Evolutionary conservation across 1,284 basidiomycete genomes (phyloP), one percentile per base, ranked within the genome.

Genomic region (Porogramme epimiltina): DNA sequence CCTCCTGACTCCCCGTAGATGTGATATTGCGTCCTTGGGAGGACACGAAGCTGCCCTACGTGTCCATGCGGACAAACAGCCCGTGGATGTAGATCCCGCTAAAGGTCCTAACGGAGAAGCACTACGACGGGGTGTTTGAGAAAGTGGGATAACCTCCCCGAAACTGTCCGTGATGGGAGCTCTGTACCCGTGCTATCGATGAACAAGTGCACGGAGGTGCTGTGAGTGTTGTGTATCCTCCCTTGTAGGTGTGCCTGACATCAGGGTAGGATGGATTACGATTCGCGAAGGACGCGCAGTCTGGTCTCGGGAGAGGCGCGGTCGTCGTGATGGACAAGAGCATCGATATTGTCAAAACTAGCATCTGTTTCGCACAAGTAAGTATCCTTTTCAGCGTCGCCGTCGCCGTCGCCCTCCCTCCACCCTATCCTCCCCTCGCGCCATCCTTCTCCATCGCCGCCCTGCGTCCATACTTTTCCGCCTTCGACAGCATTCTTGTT

Each of bases 281-380:
- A 99, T 74, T 98, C 95, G 6, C 81, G 54, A 96, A 96, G 72
- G 96, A 98, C 69, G 87, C 92, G 16, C 90, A 94, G 66, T 91
- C 93, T 18, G 93, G 95, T 71, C 85, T 99, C 58, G 96, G 96
- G 25, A 99, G 96, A 0, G 96, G 96, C 54, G 96, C 96, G 18
- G 95, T 98, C 59, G 98, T 98, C 62, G 96, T 98, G 62, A 98
- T 98, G 95, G 88, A 98, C 81, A 94, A 98, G 78, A 88, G 87
- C 62, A 98, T 96, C 36, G 96, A 99, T 68, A 89, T 99, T 51
- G 85, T 97, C 60, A 77, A 82, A 43, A 95, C 93, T 55, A 98
- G 98, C 62, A 90, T 96, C 11, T 89, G 95, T 42, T 98, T 98
- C 76, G 79, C 94, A 52, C 84, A 91, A 60, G 87, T 86, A 59